Conservation (phyloP, 805 yeast genomes). For the Sungouiella thailandica region DNA sequence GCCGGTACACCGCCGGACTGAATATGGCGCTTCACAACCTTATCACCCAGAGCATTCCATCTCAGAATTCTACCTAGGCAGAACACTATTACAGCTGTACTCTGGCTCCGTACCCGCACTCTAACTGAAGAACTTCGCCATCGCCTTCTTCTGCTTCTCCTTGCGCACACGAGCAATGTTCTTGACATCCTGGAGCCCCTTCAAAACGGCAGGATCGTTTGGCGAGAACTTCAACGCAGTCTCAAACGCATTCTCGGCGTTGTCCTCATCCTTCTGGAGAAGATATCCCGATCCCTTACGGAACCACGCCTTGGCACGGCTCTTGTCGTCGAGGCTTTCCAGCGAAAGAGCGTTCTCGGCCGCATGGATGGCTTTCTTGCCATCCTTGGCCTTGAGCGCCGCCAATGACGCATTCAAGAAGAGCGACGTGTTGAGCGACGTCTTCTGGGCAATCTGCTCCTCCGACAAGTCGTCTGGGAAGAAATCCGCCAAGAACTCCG, state of each 20-base stretch:
- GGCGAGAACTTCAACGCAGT: constrained; percentile 64
- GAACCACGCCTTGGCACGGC: constrained; percentile 79
- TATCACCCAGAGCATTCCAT: too few relatives aligned
- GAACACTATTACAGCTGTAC: neutral
- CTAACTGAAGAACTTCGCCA: constrained; percentile 57
- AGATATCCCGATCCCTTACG: constrained; percentile 78
- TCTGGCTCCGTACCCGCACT: too few relatives aligned
- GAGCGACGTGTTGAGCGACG: constrained; percentile 56
- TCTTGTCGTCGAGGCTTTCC: constrained; percentile 54
- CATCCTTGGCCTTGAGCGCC: constrained; percentile 58
- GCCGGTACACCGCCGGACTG: too few relatives aligned
- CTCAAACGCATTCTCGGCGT: constrained; percentile 61
- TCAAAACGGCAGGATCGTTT: constrained; percentile 63
- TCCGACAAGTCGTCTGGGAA: constrained; percentile 64
- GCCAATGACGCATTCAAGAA: constrained; percentile 72
- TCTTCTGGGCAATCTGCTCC: constrained; percentile 46
- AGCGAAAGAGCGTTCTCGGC: constrained; percentile 64
- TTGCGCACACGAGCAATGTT: constrained; percentile 45
- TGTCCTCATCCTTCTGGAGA: constrained; percentile 60
- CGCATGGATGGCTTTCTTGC: constrained; percentile 50
- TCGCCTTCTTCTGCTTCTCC: constrained; percentile 68
- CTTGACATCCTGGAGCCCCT: constrained; percentile 60
- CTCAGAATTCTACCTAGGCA: neutral
- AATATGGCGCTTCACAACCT: too few relatives aligned
- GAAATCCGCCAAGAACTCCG: constrained; percentile 62